Percentiles rank a stretch among this genome's conserved stretches.
phyloP scores from a whole-genome alignment of 352 stramenopile genomes.

The Vaucheria bursata region DNA sequence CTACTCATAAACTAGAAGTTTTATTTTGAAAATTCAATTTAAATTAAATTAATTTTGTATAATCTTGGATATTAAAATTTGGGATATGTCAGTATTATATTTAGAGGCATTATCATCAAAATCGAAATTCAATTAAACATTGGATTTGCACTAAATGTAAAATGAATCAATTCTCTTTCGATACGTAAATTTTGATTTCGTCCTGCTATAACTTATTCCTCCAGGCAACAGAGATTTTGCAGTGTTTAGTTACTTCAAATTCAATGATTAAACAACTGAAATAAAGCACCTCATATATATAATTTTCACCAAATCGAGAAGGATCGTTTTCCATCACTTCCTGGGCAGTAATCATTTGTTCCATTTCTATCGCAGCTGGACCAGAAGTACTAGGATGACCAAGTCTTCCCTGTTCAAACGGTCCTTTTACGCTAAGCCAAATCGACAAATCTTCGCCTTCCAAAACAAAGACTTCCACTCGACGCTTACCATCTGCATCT shows the following conservation, averaged over 20 bases:
- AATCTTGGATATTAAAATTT: too few species aligned
- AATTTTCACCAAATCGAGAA: background rate
- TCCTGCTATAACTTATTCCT: background rate
- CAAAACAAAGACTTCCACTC: too few species aligned
- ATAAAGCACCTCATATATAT: background rate
- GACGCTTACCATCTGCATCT: too few species aligned
- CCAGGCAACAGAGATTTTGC: background rate
- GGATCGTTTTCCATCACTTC: slow-evolving; percentile 2
- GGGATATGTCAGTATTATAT: too few species aligned
- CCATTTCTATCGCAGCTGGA: background rate
- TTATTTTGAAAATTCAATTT: too few species aligned
- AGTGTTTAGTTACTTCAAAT: too few species aligned
- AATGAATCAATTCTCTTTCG: background rate
- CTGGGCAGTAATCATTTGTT: background rate
- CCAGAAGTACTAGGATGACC: background rate
- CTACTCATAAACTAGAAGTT: too few species aligned
- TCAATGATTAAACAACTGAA: background rate
- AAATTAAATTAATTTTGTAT: too few species aligned
- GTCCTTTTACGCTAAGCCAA: too few species aligned
- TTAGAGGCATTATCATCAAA: background rate
- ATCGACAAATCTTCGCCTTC: too few species aligned
- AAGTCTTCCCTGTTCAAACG: background rate
- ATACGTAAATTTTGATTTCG: background rate
- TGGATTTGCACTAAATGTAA: background rate
- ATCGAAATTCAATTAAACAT: background rate